Conservation (phyloP, 2,329 filamentous ascomycete species). For the Calonectria crousiana region DNA sequence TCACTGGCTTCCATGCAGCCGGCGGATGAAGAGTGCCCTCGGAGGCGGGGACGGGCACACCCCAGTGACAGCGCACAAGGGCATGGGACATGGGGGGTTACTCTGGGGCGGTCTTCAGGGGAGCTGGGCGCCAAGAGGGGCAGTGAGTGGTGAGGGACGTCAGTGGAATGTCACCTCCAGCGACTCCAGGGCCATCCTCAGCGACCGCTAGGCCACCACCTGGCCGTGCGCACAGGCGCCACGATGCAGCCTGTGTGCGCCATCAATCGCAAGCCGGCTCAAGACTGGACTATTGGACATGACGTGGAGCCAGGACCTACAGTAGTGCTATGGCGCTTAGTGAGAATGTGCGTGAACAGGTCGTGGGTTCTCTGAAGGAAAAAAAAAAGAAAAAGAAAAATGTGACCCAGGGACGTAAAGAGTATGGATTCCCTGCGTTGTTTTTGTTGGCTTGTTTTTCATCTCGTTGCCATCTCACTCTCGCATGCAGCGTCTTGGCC, state of each 20-base stretch:
- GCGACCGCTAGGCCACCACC: neutral
- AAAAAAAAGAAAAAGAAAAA: neutral
- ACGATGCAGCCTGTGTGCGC: constrained; percentile 1
- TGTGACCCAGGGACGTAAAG: neutral
- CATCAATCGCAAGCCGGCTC: constrained; percentile 10
- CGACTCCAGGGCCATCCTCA: neutral
- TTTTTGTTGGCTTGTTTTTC: neutral
- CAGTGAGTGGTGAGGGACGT: neutral
- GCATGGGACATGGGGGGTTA: neutral
- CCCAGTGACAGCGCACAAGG: neutral
- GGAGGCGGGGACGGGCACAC: neutral
- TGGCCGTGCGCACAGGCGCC: neutral
- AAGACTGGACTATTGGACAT: neutral
- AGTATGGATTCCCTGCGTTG: constrained; percentile 6
- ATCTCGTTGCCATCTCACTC: neutral
- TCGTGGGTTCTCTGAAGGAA: neutral
- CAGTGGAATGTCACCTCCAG: neutral
- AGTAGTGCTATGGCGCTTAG: constrained; percentile 9
- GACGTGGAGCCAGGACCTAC: constrained; percentile 9
- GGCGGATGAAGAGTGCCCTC: neutral
- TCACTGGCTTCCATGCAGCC: neutral
- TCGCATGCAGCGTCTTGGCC: neutral
- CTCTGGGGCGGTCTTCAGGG: neutral
- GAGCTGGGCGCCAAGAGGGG: neutral
- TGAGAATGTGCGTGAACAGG: neutral